phyloP scores from a whole-genome alignment of 305 asterid species.

The Fraxinus dipetala region DNA sequence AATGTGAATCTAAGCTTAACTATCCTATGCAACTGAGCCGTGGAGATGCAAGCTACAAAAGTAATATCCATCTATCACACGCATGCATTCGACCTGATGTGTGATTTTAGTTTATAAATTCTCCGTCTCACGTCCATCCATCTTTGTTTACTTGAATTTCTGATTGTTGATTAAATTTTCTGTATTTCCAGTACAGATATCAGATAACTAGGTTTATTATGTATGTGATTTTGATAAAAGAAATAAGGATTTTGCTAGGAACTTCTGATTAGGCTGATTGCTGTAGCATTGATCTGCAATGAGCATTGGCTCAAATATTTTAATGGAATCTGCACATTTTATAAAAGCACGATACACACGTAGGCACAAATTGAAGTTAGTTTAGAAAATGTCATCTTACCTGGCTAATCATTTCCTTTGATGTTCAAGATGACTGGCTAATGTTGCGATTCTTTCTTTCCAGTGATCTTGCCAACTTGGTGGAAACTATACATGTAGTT shows the following conservation, averaged over 20 bases:
- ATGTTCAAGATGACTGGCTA: conserved; percentile 20
- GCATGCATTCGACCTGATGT: background rate
- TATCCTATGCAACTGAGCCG: background rate
- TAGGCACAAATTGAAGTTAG: conserved; percentile 10
- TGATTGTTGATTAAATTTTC: background rate
- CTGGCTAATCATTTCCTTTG: conserved; percentile 14
- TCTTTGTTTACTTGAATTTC: background rate
- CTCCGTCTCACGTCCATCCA: background rate
- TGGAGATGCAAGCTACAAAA: background rate
- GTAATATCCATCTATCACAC: background rate
- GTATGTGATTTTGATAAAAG: background rate
- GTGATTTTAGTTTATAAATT: background rate
- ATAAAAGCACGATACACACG: background rate
- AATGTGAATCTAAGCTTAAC: background rate
- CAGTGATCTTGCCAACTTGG: conserved; percentile 95
- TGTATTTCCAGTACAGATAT: background rate
- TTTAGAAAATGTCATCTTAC: background rate
- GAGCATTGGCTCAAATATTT: background rate
- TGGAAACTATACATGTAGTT: conserved; percentile 71
- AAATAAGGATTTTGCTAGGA: background rate
- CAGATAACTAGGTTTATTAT: background rate
- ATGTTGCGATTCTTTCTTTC: conserved; percentile 32
- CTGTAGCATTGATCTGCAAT: background rate
- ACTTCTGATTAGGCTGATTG: background rate
- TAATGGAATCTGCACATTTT: background rate